phyloP scores from a whole-genome alignment of 352 stramenopile species.

The Globisporangium nunn region DNA sequence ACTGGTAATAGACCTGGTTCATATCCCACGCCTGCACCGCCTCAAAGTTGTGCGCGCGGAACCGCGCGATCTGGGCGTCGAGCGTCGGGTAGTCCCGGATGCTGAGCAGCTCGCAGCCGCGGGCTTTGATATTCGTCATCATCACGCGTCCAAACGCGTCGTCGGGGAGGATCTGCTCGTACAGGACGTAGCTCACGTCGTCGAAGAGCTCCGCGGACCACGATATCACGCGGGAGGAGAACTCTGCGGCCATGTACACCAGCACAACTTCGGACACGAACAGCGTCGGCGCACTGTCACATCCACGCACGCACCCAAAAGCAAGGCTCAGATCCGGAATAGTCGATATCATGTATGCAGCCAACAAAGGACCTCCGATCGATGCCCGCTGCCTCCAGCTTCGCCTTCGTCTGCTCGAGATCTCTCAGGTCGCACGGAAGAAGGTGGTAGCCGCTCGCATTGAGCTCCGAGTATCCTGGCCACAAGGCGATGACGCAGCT shows the following conservation, averaged over 20 bases:
- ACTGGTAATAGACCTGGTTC: constrained; percentile 91
- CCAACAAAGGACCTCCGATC: constrained; percentile 22
- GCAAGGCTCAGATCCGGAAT: too few species aligned
- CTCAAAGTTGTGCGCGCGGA: constrained; percentile 60
- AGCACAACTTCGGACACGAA: constrained; percentile 90
- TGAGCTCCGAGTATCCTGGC: constrained; percentile 52
- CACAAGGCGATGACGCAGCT: not conserved
- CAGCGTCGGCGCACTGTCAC: constrained; percentile 35
- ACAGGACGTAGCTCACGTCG: constrained; percentile 77
- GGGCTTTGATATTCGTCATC: constrained; percentile 87
- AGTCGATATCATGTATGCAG: too few species aligned
- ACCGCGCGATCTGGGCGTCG: constrained; percentile 66
- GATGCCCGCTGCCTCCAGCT: constrained; percentile 54
- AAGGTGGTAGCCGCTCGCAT: constrained; percentile 68
- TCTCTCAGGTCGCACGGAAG: constrained; percentile 72
- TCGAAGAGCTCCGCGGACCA: constrained; percentile 67
- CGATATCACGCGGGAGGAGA: constrained; percentile 60
- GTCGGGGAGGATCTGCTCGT: constrained; percentile 88
- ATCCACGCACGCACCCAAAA: not conserved
- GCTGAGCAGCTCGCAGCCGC: constrained; percentile 83
- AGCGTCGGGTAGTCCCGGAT: constrained; percentile 76
- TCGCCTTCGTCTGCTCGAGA: constrained; percentile 34
- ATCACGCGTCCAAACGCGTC: constrained; percentile 89
- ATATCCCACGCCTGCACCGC: constrained; percentile 83
- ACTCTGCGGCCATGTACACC: constrained; percentile 88